These are phyloP conservation scores for Lyophyllum semitale DNA, from an alignment of 768 basidiomycete genomes.

Conservation along the genomic window DNA sequence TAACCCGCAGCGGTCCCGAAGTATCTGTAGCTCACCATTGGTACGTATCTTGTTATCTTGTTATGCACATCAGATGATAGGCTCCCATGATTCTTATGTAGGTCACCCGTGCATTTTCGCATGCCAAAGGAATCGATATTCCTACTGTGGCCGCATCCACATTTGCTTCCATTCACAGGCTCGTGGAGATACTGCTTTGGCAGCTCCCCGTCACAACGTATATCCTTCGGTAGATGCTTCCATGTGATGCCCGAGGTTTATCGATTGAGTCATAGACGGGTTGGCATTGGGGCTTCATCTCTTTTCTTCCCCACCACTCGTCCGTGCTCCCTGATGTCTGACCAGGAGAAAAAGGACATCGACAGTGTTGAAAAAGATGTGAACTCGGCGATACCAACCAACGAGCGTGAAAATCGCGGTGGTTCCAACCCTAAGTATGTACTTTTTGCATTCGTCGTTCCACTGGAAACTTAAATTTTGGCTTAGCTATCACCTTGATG, in stretches of 20 bases:
- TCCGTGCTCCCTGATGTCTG: neutral
- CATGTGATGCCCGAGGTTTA: neutral
- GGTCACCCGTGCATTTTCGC: too few species aligned
- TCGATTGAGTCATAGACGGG: neutral
- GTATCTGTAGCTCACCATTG: too few species aligned
- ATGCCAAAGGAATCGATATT: too few species aligned
- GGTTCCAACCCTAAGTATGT: neutral
- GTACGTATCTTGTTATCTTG: too few species aligned
- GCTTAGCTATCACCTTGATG: constrained; percentile 46
- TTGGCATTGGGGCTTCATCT: neutral
- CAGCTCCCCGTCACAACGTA: neutral
- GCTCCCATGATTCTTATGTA: too few species aligned
- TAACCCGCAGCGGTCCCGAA: too few species aligned
- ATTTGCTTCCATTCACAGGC: neutral
- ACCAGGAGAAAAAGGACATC: constrained; percentile 2
- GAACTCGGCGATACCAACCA: neutral
- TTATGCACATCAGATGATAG: too few species aligned
- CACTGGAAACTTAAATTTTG: neutral
- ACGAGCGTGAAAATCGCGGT: neutral
- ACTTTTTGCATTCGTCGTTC: neutral
- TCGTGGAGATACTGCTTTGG: neutral
- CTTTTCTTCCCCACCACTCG: neutral
- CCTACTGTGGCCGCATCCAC: neutral
- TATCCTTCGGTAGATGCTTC: neutral
- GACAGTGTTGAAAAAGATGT: neutral